These are phyloP conservation scores for Brachypodium distachyon DNA, from an alignment of 202 grass and related monocot genomes.

Conservation along the genomic window DNA sequence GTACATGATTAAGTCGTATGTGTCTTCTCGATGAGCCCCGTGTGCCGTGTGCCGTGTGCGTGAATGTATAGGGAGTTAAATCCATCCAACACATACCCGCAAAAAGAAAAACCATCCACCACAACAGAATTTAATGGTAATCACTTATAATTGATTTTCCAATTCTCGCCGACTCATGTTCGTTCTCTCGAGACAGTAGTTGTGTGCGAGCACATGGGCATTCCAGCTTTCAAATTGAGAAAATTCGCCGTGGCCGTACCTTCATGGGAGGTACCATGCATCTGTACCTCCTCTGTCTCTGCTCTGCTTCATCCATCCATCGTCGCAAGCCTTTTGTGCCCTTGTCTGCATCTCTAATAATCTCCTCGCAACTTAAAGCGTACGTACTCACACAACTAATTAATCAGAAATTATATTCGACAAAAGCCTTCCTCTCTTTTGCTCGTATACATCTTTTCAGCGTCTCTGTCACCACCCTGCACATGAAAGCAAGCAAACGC, in stretches of 20 bases:
- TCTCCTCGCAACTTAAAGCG: background rate
- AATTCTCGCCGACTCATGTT: background rate
- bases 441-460: background rate
- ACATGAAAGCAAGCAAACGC: background rate
- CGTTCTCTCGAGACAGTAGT: background rate
- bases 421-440: background rate
- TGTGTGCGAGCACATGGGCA: background rate
- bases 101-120: no score
- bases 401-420: background rate
- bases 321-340: background rate
- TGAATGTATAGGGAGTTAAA: no score
- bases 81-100: no score
- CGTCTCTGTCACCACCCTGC: constrained; percentile 11
- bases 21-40: background rate
- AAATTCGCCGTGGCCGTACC: background rate
- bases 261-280: background rate
- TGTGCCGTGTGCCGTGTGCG: no score
- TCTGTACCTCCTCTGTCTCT: no score
- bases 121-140: background rate
- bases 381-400: background rate
- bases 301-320: background rate
- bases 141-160: background rate
- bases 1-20: background rate
- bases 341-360: no score
- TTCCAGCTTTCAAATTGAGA: background rate